phyloP scores from a whole-genome alignment of 331 rosid genomes.

The Telfairia occidentalis region DNA sequence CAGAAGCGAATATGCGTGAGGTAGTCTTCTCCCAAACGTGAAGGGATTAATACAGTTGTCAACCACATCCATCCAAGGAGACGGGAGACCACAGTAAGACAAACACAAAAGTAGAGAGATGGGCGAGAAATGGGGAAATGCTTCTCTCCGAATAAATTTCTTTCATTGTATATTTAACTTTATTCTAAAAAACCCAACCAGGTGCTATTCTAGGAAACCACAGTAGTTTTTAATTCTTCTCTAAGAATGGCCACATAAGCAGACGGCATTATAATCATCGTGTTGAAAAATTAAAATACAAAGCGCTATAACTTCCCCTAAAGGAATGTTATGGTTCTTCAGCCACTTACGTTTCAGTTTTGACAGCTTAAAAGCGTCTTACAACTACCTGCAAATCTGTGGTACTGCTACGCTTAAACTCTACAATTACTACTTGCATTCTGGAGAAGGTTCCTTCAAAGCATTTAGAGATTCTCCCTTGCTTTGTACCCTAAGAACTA shows the following conservation, averaged over 20 bases:
- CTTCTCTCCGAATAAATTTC: background rate
- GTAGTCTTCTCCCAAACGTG: background rate
- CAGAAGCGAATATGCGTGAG: background rate
- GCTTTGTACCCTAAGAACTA: background rate
- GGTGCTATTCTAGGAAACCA: background rate
- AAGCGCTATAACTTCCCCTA: background rate
- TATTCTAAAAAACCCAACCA: background rate
- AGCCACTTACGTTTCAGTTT: background rate
- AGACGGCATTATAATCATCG: background rate
- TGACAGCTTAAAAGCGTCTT: background rate
- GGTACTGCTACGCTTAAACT: background rate
- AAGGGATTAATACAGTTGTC: background rate
- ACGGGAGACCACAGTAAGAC: background rate
- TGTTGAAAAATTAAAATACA: background rate
- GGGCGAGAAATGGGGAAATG: background rate
- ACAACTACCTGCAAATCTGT: background rate
- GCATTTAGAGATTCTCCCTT: background rate
- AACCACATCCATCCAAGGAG: background rate
- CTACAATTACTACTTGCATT: background rate
- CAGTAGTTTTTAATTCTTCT: background rate
- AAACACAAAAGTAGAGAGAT: background rate
- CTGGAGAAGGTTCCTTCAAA: background rate
- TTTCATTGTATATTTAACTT: background rate
- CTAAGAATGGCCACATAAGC: background rate
- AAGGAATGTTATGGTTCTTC: background rate